Evolutionary conservation across 768 basidiomycete species (phyloP).

Genomic region (Termitomyces sp.): DNA sequence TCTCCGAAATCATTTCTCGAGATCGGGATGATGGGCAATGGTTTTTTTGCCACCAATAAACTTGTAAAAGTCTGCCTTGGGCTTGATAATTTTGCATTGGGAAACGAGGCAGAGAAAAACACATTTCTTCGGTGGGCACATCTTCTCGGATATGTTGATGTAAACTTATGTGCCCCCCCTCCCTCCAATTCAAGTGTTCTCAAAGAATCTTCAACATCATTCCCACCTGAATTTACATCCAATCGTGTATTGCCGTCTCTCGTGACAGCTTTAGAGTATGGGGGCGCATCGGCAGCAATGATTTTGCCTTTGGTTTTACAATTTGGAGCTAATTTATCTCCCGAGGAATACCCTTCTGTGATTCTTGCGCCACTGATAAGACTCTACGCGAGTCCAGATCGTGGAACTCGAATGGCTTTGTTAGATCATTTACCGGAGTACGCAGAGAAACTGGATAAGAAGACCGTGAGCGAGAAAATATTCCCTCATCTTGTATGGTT

Average conservation of each 20-base stretch:
- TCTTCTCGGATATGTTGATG: not conserved
- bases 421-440: constrained; percentile 84
- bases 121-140: constrained; percentile 60
- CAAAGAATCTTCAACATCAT: constrained; percentile 73
- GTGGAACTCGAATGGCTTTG: constrained; percentile 91
- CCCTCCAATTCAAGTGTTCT: constrained; percentile 46
- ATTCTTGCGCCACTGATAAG: constrained; percentile 80
- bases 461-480: constrained; percentile 79
- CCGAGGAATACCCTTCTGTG: constrained; percentile 63
- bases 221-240: constrained; percentile 84
- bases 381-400: constrained; percentile 85
- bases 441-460: constrained; percentile 83
- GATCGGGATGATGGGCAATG: constrained; percentile 73
- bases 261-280: constrained; percentile 71
- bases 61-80: constrained; percentile 83
- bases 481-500: constrained; percentile 85
- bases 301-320: constrained; percentile 85
- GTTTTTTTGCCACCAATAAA: constrained; percentile 81
- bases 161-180: constrained; percentile 16
- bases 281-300: constrained; percentile 68
- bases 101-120: constrained; percentile 77
- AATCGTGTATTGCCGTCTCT: constrained; percentile 88
- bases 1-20: constrained; percentile 76
- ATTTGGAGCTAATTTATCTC: constrained; percentile 67
- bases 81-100: constrained; percentile 80